These are phyloP conservation scores for Vanilla planifolia DNA, from an alignment of 106 monocot genomes.

Conservation along the genomic window DNA sequence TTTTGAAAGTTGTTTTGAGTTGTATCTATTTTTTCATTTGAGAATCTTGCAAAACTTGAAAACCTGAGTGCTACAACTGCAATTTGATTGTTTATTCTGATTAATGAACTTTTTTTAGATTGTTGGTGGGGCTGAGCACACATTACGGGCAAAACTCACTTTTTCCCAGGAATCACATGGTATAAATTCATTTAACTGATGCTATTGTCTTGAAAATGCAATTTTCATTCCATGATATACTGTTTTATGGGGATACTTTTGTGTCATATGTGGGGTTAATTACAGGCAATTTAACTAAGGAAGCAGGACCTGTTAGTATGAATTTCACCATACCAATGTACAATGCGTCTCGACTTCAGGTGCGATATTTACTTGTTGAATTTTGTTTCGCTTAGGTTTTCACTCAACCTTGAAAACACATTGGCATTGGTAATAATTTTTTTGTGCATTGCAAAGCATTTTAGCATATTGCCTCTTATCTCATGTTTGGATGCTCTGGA, in stretches of 20 bases:
- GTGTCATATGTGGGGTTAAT: not conserved
- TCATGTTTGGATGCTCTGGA: too few species aligned
- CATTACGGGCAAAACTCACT: slow-evolving; percentile 84
- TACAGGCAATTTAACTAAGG: slow-evolving; percentile 82
- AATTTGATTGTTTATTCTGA: not conserved
- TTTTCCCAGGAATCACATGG: slow-evolving; percentile 93
- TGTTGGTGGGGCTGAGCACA: slow-evolving; percentile 95
- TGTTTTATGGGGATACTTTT: not conserved
- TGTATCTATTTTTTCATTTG: slow-evolving; percentile 1
- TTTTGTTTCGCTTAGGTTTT: too few species aligned
- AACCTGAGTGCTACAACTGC: not conserved
- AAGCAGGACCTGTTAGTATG: slow-evolving; percentile 98
- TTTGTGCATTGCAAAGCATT: too few species aligned
- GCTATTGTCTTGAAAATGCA: not conserved
- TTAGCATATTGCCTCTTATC: too few species aligned
- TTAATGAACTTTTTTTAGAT: slow-evolving; percentile 40
- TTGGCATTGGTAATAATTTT: too few species aligned
- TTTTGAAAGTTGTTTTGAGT: too few species aligned
- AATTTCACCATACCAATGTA: slow-evolving; percentile 96
- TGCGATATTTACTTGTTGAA: slow-evolving; percentile 12
- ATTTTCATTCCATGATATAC: not conserved
- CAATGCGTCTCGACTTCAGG: slow-evolving; percentile 94
- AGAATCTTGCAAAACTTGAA: not conserved
- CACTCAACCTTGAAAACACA: too few species aligned
- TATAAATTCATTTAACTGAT: slow-evolving; percentile 15